Evolutionary conservation across 108 stramenopile species (phyloP).

Genomic region (Conticribra weissflogii): DNA sequence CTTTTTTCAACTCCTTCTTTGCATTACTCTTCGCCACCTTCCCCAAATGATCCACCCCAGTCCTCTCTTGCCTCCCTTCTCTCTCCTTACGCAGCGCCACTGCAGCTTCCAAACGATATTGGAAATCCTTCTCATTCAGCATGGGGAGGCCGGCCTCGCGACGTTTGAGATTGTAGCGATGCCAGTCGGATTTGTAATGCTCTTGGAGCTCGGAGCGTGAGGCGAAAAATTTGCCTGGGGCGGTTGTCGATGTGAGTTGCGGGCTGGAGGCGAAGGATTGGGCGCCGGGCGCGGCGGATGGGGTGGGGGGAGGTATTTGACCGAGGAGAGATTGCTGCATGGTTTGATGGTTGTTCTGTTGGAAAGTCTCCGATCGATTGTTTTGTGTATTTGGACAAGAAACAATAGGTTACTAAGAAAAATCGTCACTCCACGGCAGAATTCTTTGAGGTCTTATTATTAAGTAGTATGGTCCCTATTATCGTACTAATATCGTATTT

Average conservation of each 20-base stretch:
- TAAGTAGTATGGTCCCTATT: too few relatives aligned
- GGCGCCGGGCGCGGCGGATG: background rate
- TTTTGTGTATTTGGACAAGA: too few relatives aligned
- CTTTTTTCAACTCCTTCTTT: conserved; percentile 37
- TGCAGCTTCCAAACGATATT: conserved; percentile 81
- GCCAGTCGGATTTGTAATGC: conserved; percentile 96
- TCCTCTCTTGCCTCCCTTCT: conserved; percentile 49
- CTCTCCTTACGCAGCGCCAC: conserved; percentile 70
- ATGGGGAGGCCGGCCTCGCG: conserved; percentile 83
- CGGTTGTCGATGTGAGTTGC: conserved; percentile 77
- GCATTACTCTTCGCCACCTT: conserved; percentile 24
- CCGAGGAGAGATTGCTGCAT: background rate
- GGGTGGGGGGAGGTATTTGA: background rate
- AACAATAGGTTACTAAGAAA: too few relatives aligned
- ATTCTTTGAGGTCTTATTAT: too few relatives aligned
- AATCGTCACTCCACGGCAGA: too few relatives aligned
- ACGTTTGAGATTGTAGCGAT: conserved; percentile 96
- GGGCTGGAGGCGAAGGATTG: background rate
- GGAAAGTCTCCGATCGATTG: too few relatives aligned
- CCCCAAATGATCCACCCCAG: conserved; percentile 74
- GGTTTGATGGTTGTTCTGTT: background rate
- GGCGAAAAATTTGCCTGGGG: conserved; percentile 79
- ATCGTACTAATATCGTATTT: too few relatives aligned
- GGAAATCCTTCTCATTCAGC: conserved; percentile 74
- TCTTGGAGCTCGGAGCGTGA: conserved; percentile 74